Percentiles rank a stretch among this genome's conserved stretches.
These are phyloP conservation scores for Gardenia jasminoides DNA, from an alignment of 257 asterid species.

Conservation along the genomic window DNA sequence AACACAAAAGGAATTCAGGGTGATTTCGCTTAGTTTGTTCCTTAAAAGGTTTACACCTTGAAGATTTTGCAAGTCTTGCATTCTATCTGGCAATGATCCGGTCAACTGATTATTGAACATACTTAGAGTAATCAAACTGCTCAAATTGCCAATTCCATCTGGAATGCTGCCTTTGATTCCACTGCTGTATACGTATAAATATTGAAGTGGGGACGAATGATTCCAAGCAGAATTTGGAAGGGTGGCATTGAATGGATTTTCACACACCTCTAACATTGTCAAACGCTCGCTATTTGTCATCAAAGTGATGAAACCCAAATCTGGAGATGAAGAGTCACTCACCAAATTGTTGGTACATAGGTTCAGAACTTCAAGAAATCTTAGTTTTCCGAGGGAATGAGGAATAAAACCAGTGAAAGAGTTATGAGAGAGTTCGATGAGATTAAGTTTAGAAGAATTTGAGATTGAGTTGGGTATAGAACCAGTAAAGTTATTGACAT, in stretches of 20 bases:
- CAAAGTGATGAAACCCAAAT: slow-evolving; percentile 17
- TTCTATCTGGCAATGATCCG: neutral
- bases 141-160: slow-evolving; percentile 1
- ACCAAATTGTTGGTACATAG: neutral
- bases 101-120: neutral
- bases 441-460: slow-evolving; percentile 22
- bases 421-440: neutral
- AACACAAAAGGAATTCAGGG: neutral
- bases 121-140: neutral
- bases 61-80: neutral
- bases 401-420: slow-evolving; percentile 25
- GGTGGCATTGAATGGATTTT: slow-evolving; percentile 1
- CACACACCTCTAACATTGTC: neutral
- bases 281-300: slow-evolving; percentile 9
- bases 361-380: neutral
- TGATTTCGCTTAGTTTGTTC: neutral
- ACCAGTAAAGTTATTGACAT: slow-evolving; percentile 21
- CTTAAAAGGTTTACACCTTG: neutral
- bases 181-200: neutral
- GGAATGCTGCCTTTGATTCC: slow-evolving; percentile 2
- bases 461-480: slow-evolving; percentile 27
- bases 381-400: slow-evolving; percentile 22
- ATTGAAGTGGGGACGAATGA: neutral
- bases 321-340: slow-evolving; percentile 5
- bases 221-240: slow-evolving; percentile 8